These are phyloP conservation scores for Grammothele lineata DNA, from an alignment of 768 basidiomycete species.

Conservation along the genomic window DNA sequence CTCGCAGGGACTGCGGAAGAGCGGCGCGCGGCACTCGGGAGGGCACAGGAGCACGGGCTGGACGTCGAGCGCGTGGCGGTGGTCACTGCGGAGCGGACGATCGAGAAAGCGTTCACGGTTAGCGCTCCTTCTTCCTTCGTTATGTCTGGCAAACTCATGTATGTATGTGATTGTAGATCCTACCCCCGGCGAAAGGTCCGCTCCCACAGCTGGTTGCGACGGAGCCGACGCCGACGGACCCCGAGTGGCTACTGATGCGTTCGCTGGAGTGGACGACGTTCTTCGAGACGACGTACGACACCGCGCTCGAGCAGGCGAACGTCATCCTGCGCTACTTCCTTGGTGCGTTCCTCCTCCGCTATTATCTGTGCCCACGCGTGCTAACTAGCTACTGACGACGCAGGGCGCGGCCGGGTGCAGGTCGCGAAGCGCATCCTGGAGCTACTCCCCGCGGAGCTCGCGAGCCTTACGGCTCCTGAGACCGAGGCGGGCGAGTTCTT, in stretches of 20 bases:
- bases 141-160: neutral
- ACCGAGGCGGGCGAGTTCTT: slow-evolving; percentile 71
- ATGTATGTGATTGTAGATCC: slow-evolving; percentile 31
- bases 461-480: slow-evolving; percentile 60
- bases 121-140: slow-evolving; percentile 12
- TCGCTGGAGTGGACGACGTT: slow-evolving; percentile 94
- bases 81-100: slow-evolving; percentile 73
- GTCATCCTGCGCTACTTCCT: slow-evolving; percentile 88
- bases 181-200: slow-evolving; percentile 51
- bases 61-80: slow-evolving; percentile 78
- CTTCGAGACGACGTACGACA: slow-evolving; percentile 63
- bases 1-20: slow-evolving; percentile 60
- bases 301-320: slow-evolving; percentile 84
- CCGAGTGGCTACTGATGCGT: slow-evolving; percentile 66
- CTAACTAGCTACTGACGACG: neutral
- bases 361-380: neutral
- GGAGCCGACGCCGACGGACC: slow-evolving; percentile 52
- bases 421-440: slow-evolving; percentile 58
- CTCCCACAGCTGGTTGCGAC: slow-evolving; percentile 57
- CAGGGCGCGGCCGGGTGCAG: slow-evolving; percentile 72
- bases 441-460: slow-evolving; percentile 60
- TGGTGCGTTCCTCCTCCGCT: slow-evolving; percentile 44
- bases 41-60: slow-evolving; percentile 80
- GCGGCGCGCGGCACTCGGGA: slow-evolving; percentile 63
- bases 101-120: slow-evolving; percentile 69